phyloP scores from a whole-genome alignment of 345 rosid genomes.

The Sonneratia alba region DNA sequence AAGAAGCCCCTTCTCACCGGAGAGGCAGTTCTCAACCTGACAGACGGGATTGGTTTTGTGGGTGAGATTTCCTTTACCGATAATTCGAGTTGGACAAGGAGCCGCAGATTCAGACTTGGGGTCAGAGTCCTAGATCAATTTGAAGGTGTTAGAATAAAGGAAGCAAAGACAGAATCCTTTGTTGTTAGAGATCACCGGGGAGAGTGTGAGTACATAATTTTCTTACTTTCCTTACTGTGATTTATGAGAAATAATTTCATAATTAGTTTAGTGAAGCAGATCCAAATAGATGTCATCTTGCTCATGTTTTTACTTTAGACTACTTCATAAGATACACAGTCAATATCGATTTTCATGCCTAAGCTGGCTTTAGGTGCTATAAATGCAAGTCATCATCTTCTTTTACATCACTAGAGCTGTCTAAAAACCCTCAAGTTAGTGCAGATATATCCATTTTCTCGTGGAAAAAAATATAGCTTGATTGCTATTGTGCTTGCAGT shows the following conservation, averaged over 20 bases:
- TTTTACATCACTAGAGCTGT: no score
- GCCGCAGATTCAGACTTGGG: slow-evolving; percentile 91
- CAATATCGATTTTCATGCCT: no score
- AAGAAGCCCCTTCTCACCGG: slow-evolving; percentile 89
- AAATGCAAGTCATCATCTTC: no score
- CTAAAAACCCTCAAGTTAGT: no score
- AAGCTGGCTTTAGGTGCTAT: no score
- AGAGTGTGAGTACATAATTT: slow-evolving; percentile 59
- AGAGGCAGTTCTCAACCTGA: slow-evolving; percentile 54
- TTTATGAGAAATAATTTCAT: background rate
- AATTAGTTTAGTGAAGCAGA: background rate
- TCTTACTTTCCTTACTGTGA: background rate
- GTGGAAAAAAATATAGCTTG: background rate
- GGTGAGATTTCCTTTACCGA: slow-evolving; percentile 84
- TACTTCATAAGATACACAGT: no score
- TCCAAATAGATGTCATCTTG: no score
- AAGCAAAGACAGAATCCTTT: slow-evolving; percentile 85
- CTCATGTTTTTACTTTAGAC: no score
- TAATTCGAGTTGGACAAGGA: slow-evolving; percentile 99
- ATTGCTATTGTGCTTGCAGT: slow-evolving; percentile 38
- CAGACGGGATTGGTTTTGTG: slow-evolving; percentile 52
- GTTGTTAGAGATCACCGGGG: slow-evolving; percentile 98
- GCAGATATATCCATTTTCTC: background rate
- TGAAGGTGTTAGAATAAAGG: slow-evolving; percentile 51
- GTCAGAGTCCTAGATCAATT: slow-evolving; percentile 61